Percentiles rank a stretch among this genome's conserved stretches.
Conservation (phyloP, 139 green algal species). For the Volvox africanus region DNA sequence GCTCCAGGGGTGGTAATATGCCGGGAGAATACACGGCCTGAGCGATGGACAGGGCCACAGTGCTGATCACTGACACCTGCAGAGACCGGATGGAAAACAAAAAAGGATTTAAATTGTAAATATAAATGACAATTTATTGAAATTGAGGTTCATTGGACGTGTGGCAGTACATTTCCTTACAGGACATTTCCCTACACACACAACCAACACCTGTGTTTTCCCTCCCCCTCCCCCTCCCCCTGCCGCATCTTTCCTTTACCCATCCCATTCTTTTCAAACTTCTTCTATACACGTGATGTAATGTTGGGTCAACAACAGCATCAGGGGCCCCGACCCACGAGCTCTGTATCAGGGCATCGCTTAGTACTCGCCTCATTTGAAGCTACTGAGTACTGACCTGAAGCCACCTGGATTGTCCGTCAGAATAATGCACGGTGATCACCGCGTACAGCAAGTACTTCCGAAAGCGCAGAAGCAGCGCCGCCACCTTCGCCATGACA, state of each 20-base stretch:
- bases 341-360: too few relatives aligned
- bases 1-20: conserved; percentile 10
- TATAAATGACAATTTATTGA: too few relatives aligned
- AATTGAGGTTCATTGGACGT: too few relatives aligned
- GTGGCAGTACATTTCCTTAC: too few relatives aligned
- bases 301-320: too few relatives aligned
- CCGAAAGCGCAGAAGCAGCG: conserved; percentile 29
- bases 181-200: too few relatives aligned
- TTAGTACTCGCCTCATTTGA: too few relatives aligned
- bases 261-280: not conserved
- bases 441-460: conserved; percentile 48
- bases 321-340: too few relatives aligned
- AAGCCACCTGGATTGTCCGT: conserved; percentile 35
- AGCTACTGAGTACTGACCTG: conserved; percentile 18
- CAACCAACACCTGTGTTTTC: not conserved
- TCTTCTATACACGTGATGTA: too few relatives aligned
- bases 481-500: not conserved
- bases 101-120: too few relatives aligned
- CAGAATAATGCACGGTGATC: conserved; percentile 37
- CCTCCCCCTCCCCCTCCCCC: not conserved
- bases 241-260: not conserved
- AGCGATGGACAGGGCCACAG: conserved; percentile 28
- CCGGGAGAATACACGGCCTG: conserved; percentile 18
- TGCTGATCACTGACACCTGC: conserved; percentile 40
- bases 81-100: not conserved